Conservation (phyloP, 768 basidiomycete genomes). For the Russula foetens region DNA sequence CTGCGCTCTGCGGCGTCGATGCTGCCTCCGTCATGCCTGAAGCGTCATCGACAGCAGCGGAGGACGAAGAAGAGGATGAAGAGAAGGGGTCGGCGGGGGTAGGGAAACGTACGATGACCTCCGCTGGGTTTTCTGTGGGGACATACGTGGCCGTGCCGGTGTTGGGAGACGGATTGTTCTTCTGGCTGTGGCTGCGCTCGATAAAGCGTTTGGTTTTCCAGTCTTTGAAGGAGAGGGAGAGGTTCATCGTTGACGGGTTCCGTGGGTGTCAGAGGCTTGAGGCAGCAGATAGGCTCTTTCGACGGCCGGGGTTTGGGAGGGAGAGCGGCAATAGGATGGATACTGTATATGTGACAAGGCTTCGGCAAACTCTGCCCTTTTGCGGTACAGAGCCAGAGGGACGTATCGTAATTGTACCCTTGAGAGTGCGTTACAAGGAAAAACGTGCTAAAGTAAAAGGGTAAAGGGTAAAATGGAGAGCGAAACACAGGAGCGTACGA, state of each 20-base stretch:
- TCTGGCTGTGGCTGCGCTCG: constrained; percentile 31
- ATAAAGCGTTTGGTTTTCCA: constrained; percentile 69
- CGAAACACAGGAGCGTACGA: too few relatives aligned
- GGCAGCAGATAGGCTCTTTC: constrained; percentile 58
- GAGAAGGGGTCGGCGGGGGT: not conserved
- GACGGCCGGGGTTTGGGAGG: constrained; percentile 42
- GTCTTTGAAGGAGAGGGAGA: constrained; percentile 77
- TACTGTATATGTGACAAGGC: too few relatives aligned
- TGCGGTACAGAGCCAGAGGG: too few relatives aligned
- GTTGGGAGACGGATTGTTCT: constrained; percentile 7
- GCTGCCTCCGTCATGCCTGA: not conserved
- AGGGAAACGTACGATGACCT: not conserved
- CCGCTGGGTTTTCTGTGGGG: not conserved
- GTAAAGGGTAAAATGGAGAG: too few relatives aligned
- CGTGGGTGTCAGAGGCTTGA: constrained; percentile 41
- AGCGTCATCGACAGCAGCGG: not conserved
- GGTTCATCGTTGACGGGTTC: constrained; percentile 46
- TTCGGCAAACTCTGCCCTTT: too few relatives aligned
- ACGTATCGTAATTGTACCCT: too few relatives aligned
- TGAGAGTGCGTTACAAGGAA: too few relatives aligned
- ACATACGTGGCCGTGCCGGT: too few relatives aligned
- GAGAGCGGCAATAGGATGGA: constrained; percentile 47
- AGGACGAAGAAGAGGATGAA: too few relatives aligned
- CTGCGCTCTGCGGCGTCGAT: not conserved
- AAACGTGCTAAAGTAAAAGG: too few relatives aligned